Conservation (phyloP, 75 land plant species). For the Sequoiadendron giganteum region DNA sequence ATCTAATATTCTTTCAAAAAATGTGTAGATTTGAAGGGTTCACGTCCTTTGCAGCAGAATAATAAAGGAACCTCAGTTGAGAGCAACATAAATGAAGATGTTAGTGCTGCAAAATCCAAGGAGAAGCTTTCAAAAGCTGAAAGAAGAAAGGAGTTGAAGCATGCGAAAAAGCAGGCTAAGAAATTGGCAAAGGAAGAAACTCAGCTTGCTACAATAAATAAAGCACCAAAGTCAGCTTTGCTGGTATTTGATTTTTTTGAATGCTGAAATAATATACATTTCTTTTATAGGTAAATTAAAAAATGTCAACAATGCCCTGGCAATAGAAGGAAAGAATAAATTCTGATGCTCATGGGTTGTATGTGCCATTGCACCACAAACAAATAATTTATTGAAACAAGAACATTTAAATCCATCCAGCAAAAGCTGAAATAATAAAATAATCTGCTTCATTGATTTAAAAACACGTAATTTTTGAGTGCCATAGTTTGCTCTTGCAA, state of each 20-base stretch:
- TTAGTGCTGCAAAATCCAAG: conserved; percentile 14
- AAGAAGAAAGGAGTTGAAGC: conserved; percentile 65
- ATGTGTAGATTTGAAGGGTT: conserved; percentile 4
- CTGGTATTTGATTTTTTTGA: conserved; percentile 31
- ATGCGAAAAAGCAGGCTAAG: conserved; percentile 63
- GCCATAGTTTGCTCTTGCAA: neutral
- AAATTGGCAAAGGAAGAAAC: conserved; percentile 36
- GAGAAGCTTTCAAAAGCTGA: conserved; percentile 74
- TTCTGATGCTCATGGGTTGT: neutral
- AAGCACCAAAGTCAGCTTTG: conserved; percentile 37
- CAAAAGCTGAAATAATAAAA: neutral
- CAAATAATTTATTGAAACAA: neutral
- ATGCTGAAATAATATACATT: neutral
- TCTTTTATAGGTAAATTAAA: neutral
- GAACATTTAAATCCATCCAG: neutral
- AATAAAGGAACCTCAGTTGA: conserved; percentile 2
- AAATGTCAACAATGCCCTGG: neutral
- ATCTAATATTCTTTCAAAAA: neutral
- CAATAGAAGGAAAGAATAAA: neutral
- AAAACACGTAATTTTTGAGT: neutral
- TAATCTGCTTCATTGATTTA: neutral
- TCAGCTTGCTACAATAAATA: conserved; percentile 11
- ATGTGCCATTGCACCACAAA: neutral
- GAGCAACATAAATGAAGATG: conserved; percentile 5
- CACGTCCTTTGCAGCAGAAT: neutral